These are phyloP conservation scores for Cytospora mali DNA, from an alignment of 2,329 filamentous ascomycete species.

Conservation along the genomic window DNA sequence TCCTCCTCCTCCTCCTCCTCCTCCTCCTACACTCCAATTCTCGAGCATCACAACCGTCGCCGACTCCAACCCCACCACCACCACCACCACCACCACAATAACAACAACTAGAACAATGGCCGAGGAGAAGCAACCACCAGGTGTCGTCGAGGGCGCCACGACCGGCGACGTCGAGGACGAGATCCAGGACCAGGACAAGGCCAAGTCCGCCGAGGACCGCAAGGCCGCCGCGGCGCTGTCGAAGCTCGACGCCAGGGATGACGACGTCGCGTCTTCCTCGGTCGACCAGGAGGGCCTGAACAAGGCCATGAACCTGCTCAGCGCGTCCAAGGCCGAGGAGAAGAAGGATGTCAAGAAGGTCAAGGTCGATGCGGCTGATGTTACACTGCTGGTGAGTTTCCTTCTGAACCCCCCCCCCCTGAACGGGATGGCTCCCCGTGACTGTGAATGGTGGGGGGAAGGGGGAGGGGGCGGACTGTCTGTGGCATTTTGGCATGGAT, in stretches of 20 bases:
- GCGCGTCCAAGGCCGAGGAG: slow-evolving; percentile 41
- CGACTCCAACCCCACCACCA: neutral
- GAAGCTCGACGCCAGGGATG: slow-evolving; percentile 62
- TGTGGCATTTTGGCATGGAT: neutral
- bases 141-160: slow-evolving; percentile 61
- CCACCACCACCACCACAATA: neutral
- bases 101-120: slow-evolving; percentile 51
- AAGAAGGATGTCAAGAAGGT: slow-evolving; percentile 59
- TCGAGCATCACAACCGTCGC: neutral
- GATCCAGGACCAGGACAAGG: slow-evolving; percentile 44
- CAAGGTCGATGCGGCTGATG: slow-evolving; percentile 75
- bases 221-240: slow-evolving; percentile 76
- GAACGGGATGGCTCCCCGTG: too few relatives aligned
- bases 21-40: neutral
- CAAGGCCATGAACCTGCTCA: slow-evolving; percentile 70
- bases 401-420: neutral
- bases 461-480: neutral
- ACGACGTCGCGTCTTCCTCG: slow-evolving; percentile 51
- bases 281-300: slow-evolving; percentile 71
- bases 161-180: slow-evolving; percentile 62
- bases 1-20: neutral
- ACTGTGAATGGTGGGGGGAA: neutral
- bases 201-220: slow-evolving; percentile 74
- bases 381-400: slow-evolving; percentile 66
- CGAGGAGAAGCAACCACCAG: slow-evolving; percentile 60